Evolutionary conservation across 2,329 filamentous ascomycete species (phyloP).

Genomic region (Aschersonia sp.): DNA sequence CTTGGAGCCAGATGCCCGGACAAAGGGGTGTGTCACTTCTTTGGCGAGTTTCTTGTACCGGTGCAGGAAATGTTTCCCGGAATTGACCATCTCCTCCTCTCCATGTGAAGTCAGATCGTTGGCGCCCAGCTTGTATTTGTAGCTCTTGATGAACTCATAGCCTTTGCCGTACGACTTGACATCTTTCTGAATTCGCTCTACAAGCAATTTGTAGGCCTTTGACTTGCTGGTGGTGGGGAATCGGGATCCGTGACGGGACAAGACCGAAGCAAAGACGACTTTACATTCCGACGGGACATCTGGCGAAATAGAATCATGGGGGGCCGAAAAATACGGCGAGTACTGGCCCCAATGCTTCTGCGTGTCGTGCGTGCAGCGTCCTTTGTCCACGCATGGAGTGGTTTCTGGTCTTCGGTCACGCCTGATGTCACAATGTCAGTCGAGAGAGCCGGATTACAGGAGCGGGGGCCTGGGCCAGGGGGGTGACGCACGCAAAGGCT

Average conservation of each 20-base stretch:
- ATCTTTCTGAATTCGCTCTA: slow-evolving; percentile 48
- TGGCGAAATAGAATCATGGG: slow-evolving; percentile 42
- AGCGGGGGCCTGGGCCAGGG: background rate
- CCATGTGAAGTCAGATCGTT: slow-evolving; percentile 57
- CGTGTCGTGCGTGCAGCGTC: slow-evolving; percentile 39
- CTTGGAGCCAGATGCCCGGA: slow-evolving; percentile 54
- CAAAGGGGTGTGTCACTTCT: slow-evolving; percentile 43
- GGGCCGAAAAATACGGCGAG: slow-evolving; percentile 66
- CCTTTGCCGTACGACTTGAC: slow-evolving; percentile 42
- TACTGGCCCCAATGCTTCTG: slow-evolving; percentile 76
- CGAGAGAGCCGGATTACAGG: background rate
- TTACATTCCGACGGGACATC: slow-evolving; percentile 52
- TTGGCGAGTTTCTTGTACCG: slow-evolving; percentile 51
- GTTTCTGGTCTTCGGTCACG: slow-evolving; percentile 3
- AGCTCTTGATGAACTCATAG: slow-evolving; percentile 57
- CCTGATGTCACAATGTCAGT: slow-evolving; percentile 1
- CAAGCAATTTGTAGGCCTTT: slow-evolving; percentile 42
- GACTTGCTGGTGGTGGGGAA: slow-evolving; percentile 63
- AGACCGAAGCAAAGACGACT: slow-evolving; percentile 64
- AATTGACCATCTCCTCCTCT: slow-evolving; percentile 54
- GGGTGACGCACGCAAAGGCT: slow-evolving; percentile 6
- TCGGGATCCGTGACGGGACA: slow-evolving; percentile 75
- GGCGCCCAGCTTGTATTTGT: slow-evolving; percentile 54
- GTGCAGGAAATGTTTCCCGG: slow-evolving; percentile 60
- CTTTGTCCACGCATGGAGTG: background rate